Base-by-base conservation (phyloP, 2,329 filamentous ascomycete genomes). In the Penicillium sp. region DNA sequence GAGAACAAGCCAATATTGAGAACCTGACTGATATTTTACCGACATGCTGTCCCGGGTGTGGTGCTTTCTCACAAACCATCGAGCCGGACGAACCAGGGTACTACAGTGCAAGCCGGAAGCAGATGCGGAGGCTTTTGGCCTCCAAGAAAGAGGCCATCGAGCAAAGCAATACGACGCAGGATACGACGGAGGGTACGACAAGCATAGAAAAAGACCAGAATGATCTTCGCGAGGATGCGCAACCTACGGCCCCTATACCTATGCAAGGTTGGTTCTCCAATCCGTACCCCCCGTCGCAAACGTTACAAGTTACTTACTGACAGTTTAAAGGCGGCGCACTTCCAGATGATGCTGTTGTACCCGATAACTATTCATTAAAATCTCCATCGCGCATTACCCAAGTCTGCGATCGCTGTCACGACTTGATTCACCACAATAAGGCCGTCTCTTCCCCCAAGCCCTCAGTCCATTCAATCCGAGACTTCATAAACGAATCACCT, bases 361-460 rank as follows among this genome's bases (percentile, higher is more conserved):
- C 69, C n/a, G 64, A 68, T 2, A 60, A 55, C 14, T 58, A 65
- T 13, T 66, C 68, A 16, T 58, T 69, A 22, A 67, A 69, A 22
- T 45, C 58, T 8, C 35, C 45, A 61, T 65, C 40, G 58, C 73
- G 51, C 55, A 58, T 46, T 14, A 56, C 26, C 53, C 68, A 71
- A 19, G 60, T 96, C 6, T 99, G 95, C 78, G 90, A 95, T 68
- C 87, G 95, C 70, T 99, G 95, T 71, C 93, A 97, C 74, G 84
- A 87, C 37, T 82, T 99, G 28, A 76, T 89, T 25, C 88, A 98
- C 75, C 89, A 98, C 73, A 86, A 87, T 62, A 81, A 83, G 16
- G 91, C 89, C 7, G 79, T 85, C 16, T 84, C 91, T 6, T 94
- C 96, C 68, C 84, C 86, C 58, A 92, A 96, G 71, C 95, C 95